Evolutionary conservation across 176 grass and related monocot species (phyloP).

Genomic region (Microstegium vimineum): DNA sequence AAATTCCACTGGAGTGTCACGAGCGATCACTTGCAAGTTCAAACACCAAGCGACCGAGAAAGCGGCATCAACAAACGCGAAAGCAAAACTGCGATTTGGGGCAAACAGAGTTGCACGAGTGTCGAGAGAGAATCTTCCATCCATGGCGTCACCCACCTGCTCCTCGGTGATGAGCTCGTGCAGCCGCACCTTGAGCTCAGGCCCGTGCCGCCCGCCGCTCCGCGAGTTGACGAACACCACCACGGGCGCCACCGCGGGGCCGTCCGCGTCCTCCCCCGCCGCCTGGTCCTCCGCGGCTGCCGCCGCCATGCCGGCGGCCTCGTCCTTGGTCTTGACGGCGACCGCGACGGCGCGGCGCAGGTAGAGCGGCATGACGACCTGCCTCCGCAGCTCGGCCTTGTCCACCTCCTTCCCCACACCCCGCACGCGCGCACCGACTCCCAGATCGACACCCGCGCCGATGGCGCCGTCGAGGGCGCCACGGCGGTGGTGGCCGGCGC

Average conservation of each 20-base stretch:
- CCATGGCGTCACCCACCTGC: slow-evolving; percentile 74
- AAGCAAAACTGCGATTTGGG: background rate
- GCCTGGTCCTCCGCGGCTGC: background rate
- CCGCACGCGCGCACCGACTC: slow-evolving; percentile 77
- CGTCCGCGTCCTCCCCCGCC: slow-evolving; percentile 10
- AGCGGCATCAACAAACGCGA: background rate
- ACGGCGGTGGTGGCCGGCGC: background rate
- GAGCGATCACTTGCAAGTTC: background rate
- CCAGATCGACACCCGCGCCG: slow-evolving; percentile 80
- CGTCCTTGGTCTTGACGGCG: slow-evolving; percentile 49
- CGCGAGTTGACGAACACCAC: slow-evolving; percentile 91
- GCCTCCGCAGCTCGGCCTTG: slow-evolving; percentile 69
- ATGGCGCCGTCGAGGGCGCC: slow-evolving; percentile 21
- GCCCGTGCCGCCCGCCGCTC: slow-evolving; percentile 83
- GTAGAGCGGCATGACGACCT: slow-evolving; percentile 75
- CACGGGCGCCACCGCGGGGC: slow-evolving; percentile 43
- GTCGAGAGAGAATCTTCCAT: background rate
- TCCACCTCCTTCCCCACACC: slow-evolving; percentile 59
- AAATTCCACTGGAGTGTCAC: background rate
- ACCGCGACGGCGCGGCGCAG: slow-evolving; percentile 50
- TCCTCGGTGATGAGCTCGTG: slow-evolving; percentile 90
- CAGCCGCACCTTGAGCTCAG: slow-evolving; percentile 71
- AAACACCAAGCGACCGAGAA: background rate
- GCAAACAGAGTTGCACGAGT: slow-evolving; percentile 5
- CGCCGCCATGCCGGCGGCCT: slow-evolving; percentile 26